These are phyloP conservation scores for Mariannaea elegans DNA, from an alignment of 2,329 filamentous ascomycete species.

Conservation along the genomic window DNA sequence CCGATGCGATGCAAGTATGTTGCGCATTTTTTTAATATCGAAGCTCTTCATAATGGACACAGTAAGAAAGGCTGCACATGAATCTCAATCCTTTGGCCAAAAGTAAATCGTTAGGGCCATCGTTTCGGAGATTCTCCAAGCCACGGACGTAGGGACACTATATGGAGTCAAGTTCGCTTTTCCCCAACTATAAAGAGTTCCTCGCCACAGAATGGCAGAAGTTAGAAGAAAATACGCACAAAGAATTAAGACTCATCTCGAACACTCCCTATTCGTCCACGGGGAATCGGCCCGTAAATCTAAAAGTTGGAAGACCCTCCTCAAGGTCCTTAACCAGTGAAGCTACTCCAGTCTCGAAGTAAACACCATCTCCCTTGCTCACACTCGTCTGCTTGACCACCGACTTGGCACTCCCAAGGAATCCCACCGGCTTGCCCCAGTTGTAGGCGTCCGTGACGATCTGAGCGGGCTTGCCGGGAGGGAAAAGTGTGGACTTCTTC, in stretches of 20 bases:
- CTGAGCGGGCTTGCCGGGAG: conserved; percentile 68
- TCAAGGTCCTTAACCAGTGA: conserved; percentile 57
- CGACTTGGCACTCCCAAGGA: conserved; percentile 56
- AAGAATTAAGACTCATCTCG: neutral
- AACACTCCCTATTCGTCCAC: conserved; percentile 52
- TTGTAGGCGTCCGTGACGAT: conserved; percentile 70
- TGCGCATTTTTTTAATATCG: conserved; percentile 28
- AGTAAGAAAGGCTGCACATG: no score
- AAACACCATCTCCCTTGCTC: conserved; percentile 52
- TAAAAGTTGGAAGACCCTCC: conserved; percentile 69
- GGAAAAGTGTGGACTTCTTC: conserved; percentile 65
- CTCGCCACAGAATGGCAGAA: neutral
- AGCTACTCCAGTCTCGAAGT: conserved; percentile 44
- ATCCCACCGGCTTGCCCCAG: conserved; percentile 76
- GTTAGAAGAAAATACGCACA: neutral
- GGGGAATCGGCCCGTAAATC: conserved; percentile 71
- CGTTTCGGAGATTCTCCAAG: no score
- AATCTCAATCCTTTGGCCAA: no score
- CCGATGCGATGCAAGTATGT: conserved; percentile 33
- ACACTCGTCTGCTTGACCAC: conserved; percentile 57
- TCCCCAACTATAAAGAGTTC: neutral
- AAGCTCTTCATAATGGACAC: no score
- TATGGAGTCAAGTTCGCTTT: no score
- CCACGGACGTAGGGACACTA: no score
- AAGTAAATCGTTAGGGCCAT: no score